Evolutionary conservation across 2,329 filamentous ascomycete species (phyloP).

Genomic region (Penicillium sp.): DNA sequence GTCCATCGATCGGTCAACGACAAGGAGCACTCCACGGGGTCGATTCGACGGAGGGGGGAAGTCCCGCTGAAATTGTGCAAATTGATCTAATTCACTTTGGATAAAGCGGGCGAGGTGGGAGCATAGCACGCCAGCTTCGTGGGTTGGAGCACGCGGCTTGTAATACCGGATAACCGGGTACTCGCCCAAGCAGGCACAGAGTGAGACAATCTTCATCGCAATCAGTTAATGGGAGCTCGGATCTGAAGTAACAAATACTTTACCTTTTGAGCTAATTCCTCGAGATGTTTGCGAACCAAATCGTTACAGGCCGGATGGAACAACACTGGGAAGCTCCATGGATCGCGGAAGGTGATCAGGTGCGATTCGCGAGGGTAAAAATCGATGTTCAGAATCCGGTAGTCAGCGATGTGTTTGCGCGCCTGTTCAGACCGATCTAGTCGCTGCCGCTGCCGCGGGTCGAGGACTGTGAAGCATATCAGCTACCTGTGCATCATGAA

Average conservation of each 20-base stretch:
- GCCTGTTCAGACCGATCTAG: constrained; percentile 71
- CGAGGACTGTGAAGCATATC: constrained; percentile 57
- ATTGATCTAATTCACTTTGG: constrained; percentile 86
- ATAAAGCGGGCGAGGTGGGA: constrained; percentile 87
- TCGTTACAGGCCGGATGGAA: constrained; percentile 90
- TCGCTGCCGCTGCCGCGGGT: constrained; percentile 69
- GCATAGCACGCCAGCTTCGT: constrained; percentile 87
- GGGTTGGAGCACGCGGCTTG: constrained; percentile 69
- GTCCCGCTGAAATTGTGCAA: constrained; percentile 78
- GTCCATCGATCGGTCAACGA: constrained; percentile 93
- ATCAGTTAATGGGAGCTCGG: constrained; percentile 23
- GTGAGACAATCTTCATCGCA: constrained; percentile 67
- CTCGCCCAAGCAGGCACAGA: constrained; percentile 91
- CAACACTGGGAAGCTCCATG: constrained; percentile 90
- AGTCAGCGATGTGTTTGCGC: constrained; percentile 74
- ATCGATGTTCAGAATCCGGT: constrained; percentile 81
- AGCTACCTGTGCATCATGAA: constrained; percentile 19
- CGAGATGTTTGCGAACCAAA: constrained; percentile 79
- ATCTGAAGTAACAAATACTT: not conserved
- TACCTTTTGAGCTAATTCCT: constrained; percentile 85
- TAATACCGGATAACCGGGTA: constrained; percentile 94
- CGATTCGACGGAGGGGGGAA: constrained; percentile 75
- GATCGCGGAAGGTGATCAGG: constrained; percentile 86
- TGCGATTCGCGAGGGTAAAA: constrained; percentile 91
- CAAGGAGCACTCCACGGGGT: constrained; percentile 78